Percentiles rank a stretch among this genome's conserved stretches.
Evolutionary conservation across 805 yeast genomes (phyloP).

Genomic region (Schizosaccharomyces osmophilus): DNA sequence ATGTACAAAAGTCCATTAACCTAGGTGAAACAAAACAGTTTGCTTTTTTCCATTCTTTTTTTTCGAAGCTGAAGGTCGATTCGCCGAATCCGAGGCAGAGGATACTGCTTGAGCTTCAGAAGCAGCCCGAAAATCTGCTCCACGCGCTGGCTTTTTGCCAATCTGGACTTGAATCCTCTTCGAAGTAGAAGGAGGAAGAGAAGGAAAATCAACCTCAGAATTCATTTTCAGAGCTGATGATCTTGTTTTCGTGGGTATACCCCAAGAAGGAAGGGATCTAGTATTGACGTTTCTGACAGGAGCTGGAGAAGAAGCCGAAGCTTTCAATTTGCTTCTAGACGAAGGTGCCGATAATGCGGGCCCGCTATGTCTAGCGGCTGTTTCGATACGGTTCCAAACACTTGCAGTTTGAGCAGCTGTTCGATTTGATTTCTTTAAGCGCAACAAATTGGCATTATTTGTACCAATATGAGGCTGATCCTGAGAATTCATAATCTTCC

Average conservation of each 20-base stretch:
- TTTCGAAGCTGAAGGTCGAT: neutral
- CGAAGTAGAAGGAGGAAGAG: neutral
- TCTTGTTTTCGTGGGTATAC: neutral
- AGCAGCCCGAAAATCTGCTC: neutral
- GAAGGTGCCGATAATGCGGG: neutral
- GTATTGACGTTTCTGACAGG: neutral
- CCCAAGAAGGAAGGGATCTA: neutral
- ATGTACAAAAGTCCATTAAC: neutral
- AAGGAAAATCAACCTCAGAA: neutral
- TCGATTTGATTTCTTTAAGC: neutral
- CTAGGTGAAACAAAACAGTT: neutral
- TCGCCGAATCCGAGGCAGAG: neutral
- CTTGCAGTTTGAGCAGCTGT: slow-evolving; percentile 1
- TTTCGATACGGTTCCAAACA: slow-evolving; percentile 2
- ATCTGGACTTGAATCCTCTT: neutral
- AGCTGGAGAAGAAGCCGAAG: neutral
- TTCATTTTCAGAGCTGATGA: neutral
- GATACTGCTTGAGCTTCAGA: neutral
- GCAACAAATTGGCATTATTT: neutral
- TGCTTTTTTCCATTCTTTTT: neutral
- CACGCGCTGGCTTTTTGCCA: neutral
- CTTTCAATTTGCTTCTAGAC: neutral
- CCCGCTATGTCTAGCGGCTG: neutral
- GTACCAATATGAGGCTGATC: neutral
- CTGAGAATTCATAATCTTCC: neutral